phyloP scores from a whole-genome alignment of 2,329 filamentous ascomycete species.

The Leptoxyphium fumago region DNA sequence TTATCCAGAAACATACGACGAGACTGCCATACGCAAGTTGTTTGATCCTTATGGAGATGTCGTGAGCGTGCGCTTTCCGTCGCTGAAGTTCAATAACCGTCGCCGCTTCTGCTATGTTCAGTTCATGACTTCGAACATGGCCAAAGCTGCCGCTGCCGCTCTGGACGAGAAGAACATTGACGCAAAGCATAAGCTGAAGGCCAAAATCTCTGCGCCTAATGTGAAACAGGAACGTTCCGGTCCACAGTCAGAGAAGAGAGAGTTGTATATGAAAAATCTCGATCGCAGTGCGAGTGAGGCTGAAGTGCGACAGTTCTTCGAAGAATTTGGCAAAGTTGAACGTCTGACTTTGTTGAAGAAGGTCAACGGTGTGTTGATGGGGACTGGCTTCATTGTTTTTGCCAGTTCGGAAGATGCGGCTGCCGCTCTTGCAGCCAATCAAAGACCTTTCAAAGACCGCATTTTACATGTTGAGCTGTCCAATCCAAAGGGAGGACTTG shows the following conservation, averaged over 20 bases:
- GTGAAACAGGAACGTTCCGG: conserved; percentile 63
- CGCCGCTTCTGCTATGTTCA: conserved; percentile 93
- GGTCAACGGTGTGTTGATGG: conserved; percentile 53
- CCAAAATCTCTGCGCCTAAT: conserved; percentile 71
- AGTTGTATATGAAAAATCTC: conserved; percentile 75
- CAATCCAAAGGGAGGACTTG: conserved; percentile 13
- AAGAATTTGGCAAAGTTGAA: conserved; percentile 60
- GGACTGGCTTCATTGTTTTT: conserved; percentile 70
- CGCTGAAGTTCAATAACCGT: conserved; percentile 73
- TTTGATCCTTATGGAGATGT: conserved; percentile 67
- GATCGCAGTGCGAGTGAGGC: conserved; percentile 57
- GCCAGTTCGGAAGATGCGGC: conserved; percentile 35
- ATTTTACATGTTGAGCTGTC: conserved; percentile 21
- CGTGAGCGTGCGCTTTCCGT: conserved; percentile 75
- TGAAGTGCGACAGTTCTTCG: conserved; percentile 57
- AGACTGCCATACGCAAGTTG: conserved; percentile 50
- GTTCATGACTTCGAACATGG: conserved; percentile 56
- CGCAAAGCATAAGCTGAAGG: conserved; percentile 52
- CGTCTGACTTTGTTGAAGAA: conserved; percentile 57
- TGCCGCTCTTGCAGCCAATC: conserved; percentile 19
- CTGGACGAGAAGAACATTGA: conserved; percentile 59
- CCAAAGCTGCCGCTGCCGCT: conserved; percentile 50
- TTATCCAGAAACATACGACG: conserved; percentile 65
- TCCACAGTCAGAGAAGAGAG: conserved; percentile 71
- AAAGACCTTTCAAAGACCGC: conserved; percentile 20